Percentiles rank a stretch among this genome's conserved stretches.
Conservation (phyloP, 2,329 filamentous ascomycete species). For the Sphaceloma murrayae region DNA sequence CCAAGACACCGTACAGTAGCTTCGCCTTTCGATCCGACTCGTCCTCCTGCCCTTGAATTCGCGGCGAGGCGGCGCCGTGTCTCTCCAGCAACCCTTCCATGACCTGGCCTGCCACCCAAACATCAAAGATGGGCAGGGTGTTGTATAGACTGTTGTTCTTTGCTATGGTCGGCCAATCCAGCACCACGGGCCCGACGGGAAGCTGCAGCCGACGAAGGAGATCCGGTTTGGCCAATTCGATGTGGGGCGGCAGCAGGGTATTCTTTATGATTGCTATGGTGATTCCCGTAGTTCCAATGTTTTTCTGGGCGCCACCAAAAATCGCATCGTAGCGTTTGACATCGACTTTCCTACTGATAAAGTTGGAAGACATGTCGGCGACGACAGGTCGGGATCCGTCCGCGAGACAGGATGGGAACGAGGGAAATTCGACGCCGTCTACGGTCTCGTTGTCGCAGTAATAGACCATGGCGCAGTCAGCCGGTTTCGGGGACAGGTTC, state of each 20-base stretch:
- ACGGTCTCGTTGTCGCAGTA: constrained; percentile 93
- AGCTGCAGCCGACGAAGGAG: constrained; percentile 65
- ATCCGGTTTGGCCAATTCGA: constrained; percentile 54
- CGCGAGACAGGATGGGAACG: constrained; percentile 56
- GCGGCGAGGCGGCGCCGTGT: constrained; percentile 43
- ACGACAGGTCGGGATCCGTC: constrained; percentile 58
- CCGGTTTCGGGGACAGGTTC: constrained; percentile 56
- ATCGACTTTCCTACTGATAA: constrained; percentile 70
- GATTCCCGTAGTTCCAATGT: constrained; percentile 75
- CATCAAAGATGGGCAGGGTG: constrained; percentile 87
- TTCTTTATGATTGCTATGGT: constrained; percentile 81
- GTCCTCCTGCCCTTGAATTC: constrained; percentile 66
- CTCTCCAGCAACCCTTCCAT: constrained; percentile 62
- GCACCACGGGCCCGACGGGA: constrained; percentile 67
- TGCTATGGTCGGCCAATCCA: constrained; percentile 74
- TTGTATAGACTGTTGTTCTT: constrained; percentile 97
- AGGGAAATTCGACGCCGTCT: constrained; percentile 82
- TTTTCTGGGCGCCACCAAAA: constrained; percentile 91
- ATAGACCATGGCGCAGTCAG: constrained; percentile 63
- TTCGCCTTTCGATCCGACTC: constrained; percentile 65
- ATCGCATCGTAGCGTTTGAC: constrained; percentile 71
- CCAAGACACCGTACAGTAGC: constrained; percentile 67
- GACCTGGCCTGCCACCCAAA: constrained; percentile 84
- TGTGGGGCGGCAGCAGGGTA: constrained; percentile 59
- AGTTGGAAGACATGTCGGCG: constrained; percentile 91